Percentiles rank a stretch among this genome's conserved stretches.
phyloP scores from a whole-genome alignment of 495 filamentous ascomycete genomes.

The Usnea hakonensis region DNA sequence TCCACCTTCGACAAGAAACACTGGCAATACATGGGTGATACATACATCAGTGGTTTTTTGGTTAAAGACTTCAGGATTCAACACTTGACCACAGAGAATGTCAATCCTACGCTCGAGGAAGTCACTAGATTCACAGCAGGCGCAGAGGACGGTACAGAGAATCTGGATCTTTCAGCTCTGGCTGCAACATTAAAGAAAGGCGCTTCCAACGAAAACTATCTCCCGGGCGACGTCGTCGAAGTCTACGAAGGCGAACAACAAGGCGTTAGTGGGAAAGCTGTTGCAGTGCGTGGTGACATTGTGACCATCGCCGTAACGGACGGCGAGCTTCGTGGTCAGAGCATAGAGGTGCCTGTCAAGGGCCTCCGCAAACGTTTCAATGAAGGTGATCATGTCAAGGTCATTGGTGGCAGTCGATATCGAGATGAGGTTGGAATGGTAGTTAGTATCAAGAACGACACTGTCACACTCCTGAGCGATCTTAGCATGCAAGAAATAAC shows the following conservation, averaged over 20 bases:
- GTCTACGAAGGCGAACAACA: constrained; percentile 95
- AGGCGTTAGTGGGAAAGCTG: constrained; percentile 76
- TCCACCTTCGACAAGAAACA: constrained; percentile 56
- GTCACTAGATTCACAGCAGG: constrained; percentile 87
- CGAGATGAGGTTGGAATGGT: constrained; percentile 96
- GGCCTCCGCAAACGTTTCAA: constrained; percentile 88
- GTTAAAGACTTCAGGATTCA: constrained; percentile 92
- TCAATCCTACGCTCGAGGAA: constrained; percentile 90
- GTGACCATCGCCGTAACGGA: constrained; percentile 82
- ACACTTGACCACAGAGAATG: constrained; percentile 70
- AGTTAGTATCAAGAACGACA: constrained; percentile 80
- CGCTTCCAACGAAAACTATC: constrained; percentile 68
- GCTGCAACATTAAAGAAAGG: constrained; percentile 77
- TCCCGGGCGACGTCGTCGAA: constrained; percentile 88
- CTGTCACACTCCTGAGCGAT: constrained; percentile 86
- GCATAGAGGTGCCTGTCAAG: constrained; percentile 86
- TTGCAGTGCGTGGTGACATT: constrained; percentile 84
- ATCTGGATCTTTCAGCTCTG: constrained; percentile 82
- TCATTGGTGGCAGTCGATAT: constrained; percentile 90
- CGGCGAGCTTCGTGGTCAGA: constrained; percentile 73
- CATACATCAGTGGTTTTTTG: constrained; percentile 86
- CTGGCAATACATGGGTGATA: constrained; percentile 77
- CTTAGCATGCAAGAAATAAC: constrained; percentile 88
- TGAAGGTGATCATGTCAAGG: constrained; percentile 95
- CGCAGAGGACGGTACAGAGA: constrained; percentile 84